Conservation (phyloP, 2,329 filamentous ascomycete species). For the Cercospora brassicicola region DNA sequence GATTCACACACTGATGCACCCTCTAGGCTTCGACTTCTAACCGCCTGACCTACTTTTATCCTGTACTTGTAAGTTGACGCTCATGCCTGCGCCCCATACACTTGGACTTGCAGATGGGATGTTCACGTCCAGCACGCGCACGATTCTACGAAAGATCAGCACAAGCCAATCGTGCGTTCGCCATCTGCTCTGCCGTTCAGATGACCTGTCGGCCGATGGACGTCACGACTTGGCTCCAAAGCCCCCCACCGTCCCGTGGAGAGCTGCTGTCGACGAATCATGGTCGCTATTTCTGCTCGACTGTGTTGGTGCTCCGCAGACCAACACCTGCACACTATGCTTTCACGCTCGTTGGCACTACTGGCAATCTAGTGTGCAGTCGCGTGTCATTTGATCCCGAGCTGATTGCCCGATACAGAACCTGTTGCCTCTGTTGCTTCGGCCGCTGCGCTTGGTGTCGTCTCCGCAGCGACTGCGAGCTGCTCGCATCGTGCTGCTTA, state of each 20-base stretch:
- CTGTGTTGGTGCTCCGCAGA: conserved; percentile 26
- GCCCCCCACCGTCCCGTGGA: not conserved
- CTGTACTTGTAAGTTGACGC: conserved; percentile 17
- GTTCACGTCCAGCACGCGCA: not conserved
- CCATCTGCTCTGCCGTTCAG: conserved; percentile 18
- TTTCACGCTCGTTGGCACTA: conserved; percentile 10
- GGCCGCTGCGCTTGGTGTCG: conserved; percentile 69
- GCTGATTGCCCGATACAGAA: conserved; percentile 53
- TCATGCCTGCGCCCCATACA: conserved; percentile 4
- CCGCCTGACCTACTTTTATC: conserved; percentile 20
- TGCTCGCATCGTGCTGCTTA: conserved; percentile 59
- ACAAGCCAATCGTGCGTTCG: not conserved
- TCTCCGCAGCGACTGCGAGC: conserved; percentile 64
- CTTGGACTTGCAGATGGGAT: not conserved
- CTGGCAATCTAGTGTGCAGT: conserved; percentile 1
- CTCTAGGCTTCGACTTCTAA: conserved; percentile 22
- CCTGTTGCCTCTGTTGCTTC: conserved; percentile 69
- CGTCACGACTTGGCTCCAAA: conserved; percentile 4
- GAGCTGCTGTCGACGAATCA: conserved; percentile 21
- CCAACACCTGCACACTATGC: conserved; percentile 15
- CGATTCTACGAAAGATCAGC: not conserved
- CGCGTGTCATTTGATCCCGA: not conserved
- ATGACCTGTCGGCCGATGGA: conserved; percentile 8
- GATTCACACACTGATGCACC: conserved; percentile 1
- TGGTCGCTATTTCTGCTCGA: conserved; percentile 17